Evolutionary conservation across 2,329 filamentous ascomycete genomes (phyloP).

Genomic region (Aspergillus pseudonomiae): DNA sequence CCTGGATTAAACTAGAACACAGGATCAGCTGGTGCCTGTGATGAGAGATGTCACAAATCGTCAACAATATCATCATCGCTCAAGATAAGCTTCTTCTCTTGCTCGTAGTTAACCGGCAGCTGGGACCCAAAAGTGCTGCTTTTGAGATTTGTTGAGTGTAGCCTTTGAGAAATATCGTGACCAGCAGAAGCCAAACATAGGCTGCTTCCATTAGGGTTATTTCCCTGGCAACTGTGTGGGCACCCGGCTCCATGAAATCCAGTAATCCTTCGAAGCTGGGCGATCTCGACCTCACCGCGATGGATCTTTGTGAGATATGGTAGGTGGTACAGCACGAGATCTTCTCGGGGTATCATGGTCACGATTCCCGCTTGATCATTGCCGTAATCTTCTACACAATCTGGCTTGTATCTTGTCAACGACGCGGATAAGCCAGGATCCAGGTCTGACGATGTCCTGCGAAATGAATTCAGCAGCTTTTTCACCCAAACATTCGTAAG

Average conservation of each 20-base stretch:
- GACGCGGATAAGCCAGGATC: not conserved
- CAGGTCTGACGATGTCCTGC: not conserved
- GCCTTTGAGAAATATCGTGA: not conserved
- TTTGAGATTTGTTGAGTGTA: conserved; percentile 12
- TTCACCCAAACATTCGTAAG: conserved; percentile 54
- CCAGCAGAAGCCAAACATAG: not conserved
- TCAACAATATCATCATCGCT: conserved; percentile 88
- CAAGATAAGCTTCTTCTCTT: conserved; percentile 68
- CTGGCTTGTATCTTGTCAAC: not conserved
- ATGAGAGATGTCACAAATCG: conserved; percentile 38
- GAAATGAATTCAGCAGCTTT: not conserved
- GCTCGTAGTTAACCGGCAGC: conserved; percentile 39
- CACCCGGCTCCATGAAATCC: conserved; percentile 34
- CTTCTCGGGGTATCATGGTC: conserved; percentile 40
- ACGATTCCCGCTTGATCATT: conserved; percentile 18
- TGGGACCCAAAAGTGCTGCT: conserved; percentile 25
- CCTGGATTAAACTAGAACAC: not conserved
- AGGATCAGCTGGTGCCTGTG: not conserved
- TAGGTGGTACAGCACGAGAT: conserved; percentile 72
- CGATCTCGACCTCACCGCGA: conserved; percentile 43
- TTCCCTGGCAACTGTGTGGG: not conserved
- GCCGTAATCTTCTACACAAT: not conserved
- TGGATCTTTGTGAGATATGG: conserved; percentile 78
- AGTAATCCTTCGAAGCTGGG: conserved; percentile 69
- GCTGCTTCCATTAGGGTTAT: not conserved